Evolutionary conservation across 2,329 filamentous ascomycete genomes (phyloP), one percentile per base, ranked within the genome.

Genomic region (Exophiala sideris): DNA sequence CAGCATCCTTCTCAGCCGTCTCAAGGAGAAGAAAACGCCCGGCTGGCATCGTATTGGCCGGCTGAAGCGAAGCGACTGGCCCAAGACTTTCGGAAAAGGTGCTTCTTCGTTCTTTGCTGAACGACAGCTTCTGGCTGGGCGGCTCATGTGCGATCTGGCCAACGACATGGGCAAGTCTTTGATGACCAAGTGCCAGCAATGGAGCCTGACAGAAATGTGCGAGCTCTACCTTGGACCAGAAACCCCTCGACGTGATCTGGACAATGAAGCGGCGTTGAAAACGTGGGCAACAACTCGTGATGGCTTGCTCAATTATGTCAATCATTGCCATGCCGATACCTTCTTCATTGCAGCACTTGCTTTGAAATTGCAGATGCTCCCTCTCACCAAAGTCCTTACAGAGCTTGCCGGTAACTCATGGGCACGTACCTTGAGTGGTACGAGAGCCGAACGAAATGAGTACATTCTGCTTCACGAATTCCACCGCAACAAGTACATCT

Each of bases 381-480:
- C 94, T 11, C 76, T 99, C 50, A 96, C 92, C 18, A 97, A 96
- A 71, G 89, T 96, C 45, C 77, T 99, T 60, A 99, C 94, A 11
- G 97, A 97, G 66, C 78, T 99, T 69, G 94, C 94, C 58, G 94
- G 94, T 64, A 99, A 99, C 71, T 97, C 94, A 1, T 99, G 94
- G 94, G 92, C 92, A 50, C 85, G 94, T 68, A 99, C 94, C 2
- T 77, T 99, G 38, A 96, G 90, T 35, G 94, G 94, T 71, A 99
- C 94, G 16, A 87, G 94, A 68, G 94, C 94, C 7, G 94, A 99
- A 75, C 88, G 94, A 34, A 99, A 99, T 73, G 94, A 99, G 74
- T 99, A 96, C 79, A 99, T 99, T 89, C 68, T 99, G 68, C 82
- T 99, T 4, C 94, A 99, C 65, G 92, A 97, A 67, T 99, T 99